Base-by-base conservation (phyloP, 1,284 basidiomycete genomes). In the Pterulicium gracile region DNA sequence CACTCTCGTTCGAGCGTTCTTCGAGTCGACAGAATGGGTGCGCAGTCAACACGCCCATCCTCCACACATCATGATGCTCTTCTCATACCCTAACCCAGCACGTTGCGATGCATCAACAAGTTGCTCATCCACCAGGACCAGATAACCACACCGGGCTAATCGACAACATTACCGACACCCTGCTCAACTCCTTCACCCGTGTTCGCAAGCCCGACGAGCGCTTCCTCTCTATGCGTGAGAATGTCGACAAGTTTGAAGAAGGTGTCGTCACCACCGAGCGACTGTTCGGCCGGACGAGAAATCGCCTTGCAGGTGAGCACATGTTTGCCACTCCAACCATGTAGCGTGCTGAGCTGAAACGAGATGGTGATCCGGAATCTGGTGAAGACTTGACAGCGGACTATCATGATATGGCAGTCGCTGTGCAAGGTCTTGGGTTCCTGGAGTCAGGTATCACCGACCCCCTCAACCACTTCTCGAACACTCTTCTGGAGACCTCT, bases 1-100 rank as follows among this genome's bases (percentile, higher is more conserved):
- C 50, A 87, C 86, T 14, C 77, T 98, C 15, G 73, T 96, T 17
- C 79, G 88, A 18, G 88, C 88, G 42, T 98, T 99, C 65, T 81
- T 98, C 47, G 90, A 93, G 61, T 96, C 92, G 10, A 87, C 87
- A 34, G 94, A 99, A 90, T 99, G 95, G 95, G 93, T 94, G 60
- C 50, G 79, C 60, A 44, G 22, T 10, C 27, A 7, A 32, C 27
- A 32, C 27, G n/a, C n/a, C 27, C n/a, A 42, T 14, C 36, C 19
- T 32, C 24, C 21, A 43, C 19, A 44, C 27, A 10, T 36, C 36
- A 40, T 48, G 17, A 43, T 52, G 24, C 22, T 13, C 13, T 32
- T 15, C 48, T 52, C 20, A 50, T 40, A 46, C 46, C 46, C 24
- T 44, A 27, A 20, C n/a, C n/a, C 54, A 94, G 90, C 85, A 89